Base-by-base conservation (phyloP, 2,329 filamentous ascomycete species). In the Ascochyta clinopodiicola region DNA sequence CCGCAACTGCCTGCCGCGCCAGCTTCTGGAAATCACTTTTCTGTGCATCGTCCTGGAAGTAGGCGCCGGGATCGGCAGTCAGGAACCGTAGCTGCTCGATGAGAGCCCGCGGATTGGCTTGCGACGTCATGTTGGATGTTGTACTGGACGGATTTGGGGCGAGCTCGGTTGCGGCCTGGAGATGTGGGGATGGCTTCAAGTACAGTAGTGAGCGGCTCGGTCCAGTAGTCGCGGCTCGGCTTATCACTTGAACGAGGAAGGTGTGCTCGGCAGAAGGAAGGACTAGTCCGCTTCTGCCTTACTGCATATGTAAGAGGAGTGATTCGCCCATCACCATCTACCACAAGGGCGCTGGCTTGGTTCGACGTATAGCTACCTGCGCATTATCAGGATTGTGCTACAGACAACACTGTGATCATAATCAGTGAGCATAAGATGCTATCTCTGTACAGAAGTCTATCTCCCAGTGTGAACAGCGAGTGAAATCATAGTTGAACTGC, bases 21-120 rank as follows among this genome's bases (percentile, higher is more conserved):
- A 55, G 39, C 31, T 8, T 50, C 45, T 55, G 43, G 25, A 56
- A 51, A 13, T 43, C 43, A 34, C 36, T 25, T 35, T 39, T 47
- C 32, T 51, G 47, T 19, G 35, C 43, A 19, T 51, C 52, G 10
- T 46, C 24, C 8, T 46, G 17, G 37, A 51, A 56, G 34, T 43
- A 56, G 12, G 45, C 36, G 13, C 24, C 12, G 2, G 47, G 43
- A 27, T 47, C 43, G 4, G 52, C 43, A 6, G 17, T 21, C 4
- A 56, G 43, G 7, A 51, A 42, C 46, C 38, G 43, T 32, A 46
- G 47, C 47, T 56, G 52, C 31, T 42, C 47, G 15, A 56, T 38
- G 5, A 56, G 36, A 8, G 15, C 32, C 19, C 19, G 17, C 5
- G 46, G 46, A 32, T 35, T 25, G 17, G 47, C 42, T 17, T 51